Conservation (phyloP, 2,329 filamentous ascomycete genomes). For the Ophiobolus disseminans region DNA sequence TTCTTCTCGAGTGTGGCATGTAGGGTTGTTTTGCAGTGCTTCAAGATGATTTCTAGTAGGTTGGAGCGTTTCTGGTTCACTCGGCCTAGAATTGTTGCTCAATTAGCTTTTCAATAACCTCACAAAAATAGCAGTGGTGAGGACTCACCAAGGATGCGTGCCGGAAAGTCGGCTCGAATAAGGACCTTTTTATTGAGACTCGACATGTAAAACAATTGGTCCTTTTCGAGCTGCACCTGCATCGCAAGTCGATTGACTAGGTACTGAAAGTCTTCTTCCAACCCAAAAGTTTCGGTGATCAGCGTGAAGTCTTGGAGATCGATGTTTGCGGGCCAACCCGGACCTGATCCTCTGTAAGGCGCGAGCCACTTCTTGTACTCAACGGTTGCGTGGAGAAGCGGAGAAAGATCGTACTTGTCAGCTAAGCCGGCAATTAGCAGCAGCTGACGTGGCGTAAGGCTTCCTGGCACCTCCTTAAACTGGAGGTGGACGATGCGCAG, state of each 20-base stretch:
- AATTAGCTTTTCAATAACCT: not conserved
- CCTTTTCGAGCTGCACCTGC: not conserved
- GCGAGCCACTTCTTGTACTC: not conserved
- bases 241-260: not conserved
- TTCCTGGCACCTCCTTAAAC: not conserved
- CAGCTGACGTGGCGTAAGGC: not conserved
- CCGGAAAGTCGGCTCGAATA: not conserved
- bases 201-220: not conserved
- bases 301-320: not conserved
- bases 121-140: not conserved
- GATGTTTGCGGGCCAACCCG: not conserved
- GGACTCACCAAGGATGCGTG: not conserved
- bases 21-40: no score
- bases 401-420: not conserved
- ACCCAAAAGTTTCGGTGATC: not conserved
- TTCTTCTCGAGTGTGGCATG: no score
- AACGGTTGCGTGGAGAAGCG: not conserved
- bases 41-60: no score
- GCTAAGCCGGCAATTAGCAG: not conserved
- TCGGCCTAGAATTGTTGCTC: no score
- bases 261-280: not conserved
- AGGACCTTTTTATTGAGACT: not conserved
- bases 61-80: no score
- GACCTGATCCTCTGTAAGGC: not conserved
- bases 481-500: slow-evolving; percentile 9